Conservation (phyloP, 768 basidiomycete species). For the Russula compacta region DNA sequence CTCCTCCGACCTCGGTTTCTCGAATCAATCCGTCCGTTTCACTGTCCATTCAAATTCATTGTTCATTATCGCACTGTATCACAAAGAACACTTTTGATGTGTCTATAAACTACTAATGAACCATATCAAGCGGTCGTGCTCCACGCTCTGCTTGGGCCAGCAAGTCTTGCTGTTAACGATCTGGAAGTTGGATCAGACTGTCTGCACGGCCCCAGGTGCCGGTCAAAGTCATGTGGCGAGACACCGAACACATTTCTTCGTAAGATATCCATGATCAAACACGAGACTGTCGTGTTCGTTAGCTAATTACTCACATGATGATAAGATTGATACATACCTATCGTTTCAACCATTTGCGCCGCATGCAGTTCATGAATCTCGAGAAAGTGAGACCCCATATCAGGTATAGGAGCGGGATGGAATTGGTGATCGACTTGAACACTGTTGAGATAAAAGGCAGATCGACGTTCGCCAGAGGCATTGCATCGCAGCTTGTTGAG, state of each 20-base stretch:
- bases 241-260: constrained; percentile 16
- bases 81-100: neutral
- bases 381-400: constrained; percentile 9
- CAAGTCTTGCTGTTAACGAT: constrained; percentile 9
- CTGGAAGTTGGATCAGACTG: constrained; percentile 9
- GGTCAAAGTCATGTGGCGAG: constrained; percentile 11
- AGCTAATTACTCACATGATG: neutral
- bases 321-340: neutral
- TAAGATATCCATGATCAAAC: constrained; percentile 18
- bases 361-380: constrained; percentile 4
- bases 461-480: neutral
- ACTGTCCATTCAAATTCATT: neutral
- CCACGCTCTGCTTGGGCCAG: neutral
- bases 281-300: constrained; percentile 4
- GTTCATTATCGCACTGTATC: neutral
- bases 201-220: constrained; percentile 14
- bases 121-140: neutral
- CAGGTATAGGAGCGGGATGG: constrained; percentile 1
- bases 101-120: neutral
- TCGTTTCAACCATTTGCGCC: constrained; percentile 12
- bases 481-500: constrained; percentile 6
- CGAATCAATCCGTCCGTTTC: neutral
- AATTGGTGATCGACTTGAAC: constrained; percentile 3
- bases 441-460: constrained; percentile 14
- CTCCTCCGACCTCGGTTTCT: neutral